These are phyloP conservation scores for Acer campestre DNA, from an alignment of 345 rosid species.

Conservation along the genomic window DNA sequence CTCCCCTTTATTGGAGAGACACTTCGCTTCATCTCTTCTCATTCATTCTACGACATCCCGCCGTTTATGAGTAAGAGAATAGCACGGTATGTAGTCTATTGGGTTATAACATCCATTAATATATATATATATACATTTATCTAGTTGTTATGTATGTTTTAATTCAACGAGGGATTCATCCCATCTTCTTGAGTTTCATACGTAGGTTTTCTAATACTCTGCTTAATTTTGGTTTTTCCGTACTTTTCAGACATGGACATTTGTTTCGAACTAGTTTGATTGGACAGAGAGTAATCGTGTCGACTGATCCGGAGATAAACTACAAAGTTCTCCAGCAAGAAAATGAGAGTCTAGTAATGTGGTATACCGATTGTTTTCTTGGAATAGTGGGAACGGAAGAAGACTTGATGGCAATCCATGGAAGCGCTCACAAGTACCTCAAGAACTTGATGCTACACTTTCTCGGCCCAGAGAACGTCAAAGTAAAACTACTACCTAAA, in stretches of 20 bases:
- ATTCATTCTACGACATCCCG: background rate
- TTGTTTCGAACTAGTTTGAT: slow-evolving; percentile 32
- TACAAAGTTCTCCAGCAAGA: slow-evolving; percentile 44
- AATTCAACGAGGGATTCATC: too few species aligned
- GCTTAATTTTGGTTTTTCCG: too few species aligned
- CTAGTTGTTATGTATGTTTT: too few species aligned
- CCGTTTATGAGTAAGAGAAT: slow-evolving; percentile 14
- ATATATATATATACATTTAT: too few species aligned
- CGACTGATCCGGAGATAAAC: slow-evolving; percentile 38
- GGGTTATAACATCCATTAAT: too few species aligned
- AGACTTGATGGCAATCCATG: too few species aligned
- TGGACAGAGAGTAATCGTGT: slow-evolving; percentile 36
- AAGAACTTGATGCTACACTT: too few species aligned
- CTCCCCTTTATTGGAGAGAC: slow-evolving; percentile 23
- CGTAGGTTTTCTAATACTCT: too few species aligned
- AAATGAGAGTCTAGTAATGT: slow-evolving; percentile 25
- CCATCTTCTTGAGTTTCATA: too few species aligned
- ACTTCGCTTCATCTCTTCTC: slow-evolving; percentile 9
- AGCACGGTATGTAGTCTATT: background rate
- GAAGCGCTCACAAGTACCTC: too few species aligned
- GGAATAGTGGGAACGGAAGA: slow-evolving; percentile 30
- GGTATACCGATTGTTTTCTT: slow-evolving; percentile 36
- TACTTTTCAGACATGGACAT: background rate
- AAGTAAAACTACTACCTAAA: too few species aligned
- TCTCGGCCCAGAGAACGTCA: too few species aligned